phyloP scores from a whole-genome alignment of 116 monocot genomes.

The Dioscorea cayenensis region DNA sequence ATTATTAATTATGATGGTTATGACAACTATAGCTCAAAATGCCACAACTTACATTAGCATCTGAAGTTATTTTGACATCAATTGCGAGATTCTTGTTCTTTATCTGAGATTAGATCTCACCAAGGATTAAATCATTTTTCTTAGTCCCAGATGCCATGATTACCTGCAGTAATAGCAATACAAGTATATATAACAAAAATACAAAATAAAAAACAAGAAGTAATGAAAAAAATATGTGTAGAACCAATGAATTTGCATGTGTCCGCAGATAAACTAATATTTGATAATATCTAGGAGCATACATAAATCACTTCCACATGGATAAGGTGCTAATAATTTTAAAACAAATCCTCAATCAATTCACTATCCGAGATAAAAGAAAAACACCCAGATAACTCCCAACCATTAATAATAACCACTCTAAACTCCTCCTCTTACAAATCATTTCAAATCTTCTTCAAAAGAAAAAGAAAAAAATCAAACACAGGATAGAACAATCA shows the following conservation, averaged over 20 bases:
- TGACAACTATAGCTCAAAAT: neutral
- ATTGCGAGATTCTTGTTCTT: constrained; percentile 50
- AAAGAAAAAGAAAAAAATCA: too few relatives aligned
- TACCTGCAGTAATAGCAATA: constrained; percentile 31
- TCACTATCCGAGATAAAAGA: too few relatives aligned
- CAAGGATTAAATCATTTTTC: constrained; percentile 47
- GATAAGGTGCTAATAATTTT: too few relatives aligned
- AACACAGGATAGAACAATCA: too few relatives aligned
- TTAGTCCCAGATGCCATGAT: constrained; percentile 64
- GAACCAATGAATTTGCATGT: neutral
- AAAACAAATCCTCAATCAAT: too few relatives aligned
- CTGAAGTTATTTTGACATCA: constrained; percentile 63
- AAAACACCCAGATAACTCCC: too few relatives aligned
- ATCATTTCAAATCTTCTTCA: too few relatives aligned
- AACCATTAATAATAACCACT: too few relatives aligned
- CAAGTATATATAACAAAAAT: neutral
- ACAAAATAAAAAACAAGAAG: neutral
- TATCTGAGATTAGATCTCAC: constrained; percentile 64
- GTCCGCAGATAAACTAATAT: neutral
- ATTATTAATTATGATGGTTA: too few relatives aligned
- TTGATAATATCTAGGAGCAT: too few relatives aligned
- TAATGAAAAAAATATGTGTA: neutral
- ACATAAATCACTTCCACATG: too few relatives aligned
- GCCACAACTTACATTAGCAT: constrained; percentile 40
- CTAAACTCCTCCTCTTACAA: too few relatives aligned